Evolutionary conservation across 345 rosid genomes (phyloP).

Genomic region (Eucalyptus globulus): DNA sequence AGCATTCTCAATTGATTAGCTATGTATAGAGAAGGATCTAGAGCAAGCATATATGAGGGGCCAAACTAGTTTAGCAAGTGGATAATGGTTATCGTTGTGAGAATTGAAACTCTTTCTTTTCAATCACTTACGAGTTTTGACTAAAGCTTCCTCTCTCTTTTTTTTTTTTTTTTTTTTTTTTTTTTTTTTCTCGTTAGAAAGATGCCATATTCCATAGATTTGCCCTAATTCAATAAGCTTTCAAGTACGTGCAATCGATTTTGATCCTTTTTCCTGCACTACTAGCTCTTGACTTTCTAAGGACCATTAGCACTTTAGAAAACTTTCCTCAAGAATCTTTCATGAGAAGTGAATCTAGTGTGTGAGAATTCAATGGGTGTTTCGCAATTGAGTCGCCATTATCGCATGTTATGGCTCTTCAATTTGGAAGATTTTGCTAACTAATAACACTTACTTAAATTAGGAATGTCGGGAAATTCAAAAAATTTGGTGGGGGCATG

Average conservation of each 20-base stretch:
- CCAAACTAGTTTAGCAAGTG: neutral
- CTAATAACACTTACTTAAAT: neutral
- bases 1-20: neutral
- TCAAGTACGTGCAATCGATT: neutral
- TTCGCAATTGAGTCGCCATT: neutral
- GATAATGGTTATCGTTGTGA: neutral
- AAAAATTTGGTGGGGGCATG: neutral
- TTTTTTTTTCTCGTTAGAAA: neutral
- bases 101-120: neutral
- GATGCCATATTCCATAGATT: neutral
- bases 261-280: neutral
- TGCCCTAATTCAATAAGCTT: neutral
- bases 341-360: neutral
- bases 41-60: neutral
- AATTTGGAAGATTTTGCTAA: neutral
- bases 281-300: neutral
- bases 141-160: neutral
- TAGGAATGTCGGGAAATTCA: neutral
- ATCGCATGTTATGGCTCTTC: neutral
- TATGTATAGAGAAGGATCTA: neutral
- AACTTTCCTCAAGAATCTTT: neutral
- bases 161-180: rapidly evolving
- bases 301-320: neutral
- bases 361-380: neutral
- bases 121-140: neutral